Conservation (phyloP, 148 eudicot species). For the Silene uniflora region DNA sequence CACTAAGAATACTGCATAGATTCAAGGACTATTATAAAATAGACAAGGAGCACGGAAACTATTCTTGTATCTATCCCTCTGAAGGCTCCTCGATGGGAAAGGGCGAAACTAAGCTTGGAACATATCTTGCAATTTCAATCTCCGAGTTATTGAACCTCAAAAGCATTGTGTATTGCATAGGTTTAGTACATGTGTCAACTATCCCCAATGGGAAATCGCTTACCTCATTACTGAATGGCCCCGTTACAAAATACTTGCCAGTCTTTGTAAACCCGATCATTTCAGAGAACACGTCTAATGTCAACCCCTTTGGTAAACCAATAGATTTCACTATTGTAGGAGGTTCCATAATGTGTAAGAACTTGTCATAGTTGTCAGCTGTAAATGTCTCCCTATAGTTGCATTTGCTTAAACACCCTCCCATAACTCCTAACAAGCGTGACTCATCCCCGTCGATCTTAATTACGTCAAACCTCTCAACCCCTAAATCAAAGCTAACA, state of each 20-base stretch:
- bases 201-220: neutral
- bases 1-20: no score
- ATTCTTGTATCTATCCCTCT: neutral
- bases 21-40: no score
- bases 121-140: neutral
- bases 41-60: no score
- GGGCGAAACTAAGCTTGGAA: slow-evolving; percentile 4
- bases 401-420: neutral
- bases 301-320: neutral
- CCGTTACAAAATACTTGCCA: slow-evolving; percentile 1
- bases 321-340: neutral
- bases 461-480: neutral
- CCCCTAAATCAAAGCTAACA: slow-evolving; percentile 7
- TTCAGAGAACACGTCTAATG: neutral
- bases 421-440: neutral
- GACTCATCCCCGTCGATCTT: no score
- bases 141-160: neutral
- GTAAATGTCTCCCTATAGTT: no score
- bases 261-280: slow-evolving; percentile 5
- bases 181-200: neutral
- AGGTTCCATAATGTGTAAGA: neutral
- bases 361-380: neutral
- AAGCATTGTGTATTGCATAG: neutral
- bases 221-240: no score
- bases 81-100: neutral